Evolutionary conservation across 2,329 filamentous ascomycete species (phyloP), one percentile per base, ranked within the genome.

Genomic region (Aspergillus ochraceus): DNA sequence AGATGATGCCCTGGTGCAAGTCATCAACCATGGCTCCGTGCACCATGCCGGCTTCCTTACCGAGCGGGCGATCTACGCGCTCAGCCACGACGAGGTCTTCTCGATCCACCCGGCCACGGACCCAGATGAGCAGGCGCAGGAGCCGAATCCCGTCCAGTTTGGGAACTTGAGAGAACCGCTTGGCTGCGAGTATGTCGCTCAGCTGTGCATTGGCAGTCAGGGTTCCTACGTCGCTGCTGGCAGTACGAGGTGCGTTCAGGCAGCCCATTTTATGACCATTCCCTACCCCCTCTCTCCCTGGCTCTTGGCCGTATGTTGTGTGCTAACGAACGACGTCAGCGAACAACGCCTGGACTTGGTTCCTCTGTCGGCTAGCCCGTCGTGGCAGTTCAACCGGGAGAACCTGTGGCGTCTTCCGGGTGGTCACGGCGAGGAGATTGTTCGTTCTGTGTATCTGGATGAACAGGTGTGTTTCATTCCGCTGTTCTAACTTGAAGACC

Each of bases 31-130:
- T 65, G 77, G 83, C 52, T 87, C 86, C 8, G 81, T 88, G 53
- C 85, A 87, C 63, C 84, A 84, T 64, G 83, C 86, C 22, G 85
- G 84, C 2, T 87, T 87, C 71, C 74, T 88, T 24, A 81, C 78
- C 14, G 72, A 79, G 5, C 71, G 75, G 39, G 76, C 81, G 46
- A 80, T 86, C 55, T 88, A 83, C 64, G 84, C 84, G 5, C 76
- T 88, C 9, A 86, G 85, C 58, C 86, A 86, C 4, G 86, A 88
- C 63, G 86, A 88, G 68, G 81, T 81, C 22, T 80, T 88, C 66
- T 83, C 84, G 9, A 80, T 88, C 57, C 84, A 87, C 66, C 81
- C 82, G 1, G 78, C 80, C 9, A 79, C 79, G 5, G 79, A 82
- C 32, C 78, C 80, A 0, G 81, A 82, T 47, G 77, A 82, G 45